Evolutionary conservation across 2,329 filamentous ascomycete species (phyloP).

Genomic region (Rhytidhysteron rufulum): DNA sequence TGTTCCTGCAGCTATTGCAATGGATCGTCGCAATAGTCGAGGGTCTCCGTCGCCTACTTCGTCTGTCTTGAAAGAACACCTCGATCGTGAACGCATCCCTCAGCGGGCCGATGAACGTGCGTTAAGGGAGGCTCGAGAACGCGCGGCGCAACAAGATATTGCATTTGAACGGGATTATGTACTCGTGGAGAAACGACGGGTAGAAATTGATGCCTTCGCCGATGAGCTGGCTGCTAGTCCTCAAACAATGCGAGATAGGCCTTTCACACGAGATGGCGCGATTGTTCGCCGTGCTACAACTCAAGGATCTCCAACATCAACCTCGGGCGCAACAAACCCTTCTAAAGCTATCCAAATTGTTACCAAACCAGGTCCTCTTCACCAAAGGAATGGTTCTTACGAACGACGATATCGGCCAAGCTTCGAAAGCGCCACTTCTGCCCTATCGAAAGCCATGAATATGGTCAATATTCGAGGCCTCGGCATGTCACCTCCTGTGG

Average conservation of each 20-base stretch:
- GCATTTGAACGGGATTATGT: slow-evolving; percentile 93
- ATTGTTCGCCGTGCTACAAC: slow-evolving; percentile 75
- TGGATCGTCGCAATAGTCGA: slow-evolving; percentile 61
- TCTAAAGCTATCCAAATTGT: slow-evolving; percentile 74
- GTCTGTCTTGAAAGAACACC: slow-evolving; percentile 47
- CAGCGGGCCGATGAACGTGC: slow-evolving; percentile 35
- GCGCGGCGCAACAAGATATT: slow-evolving; percentile 80
- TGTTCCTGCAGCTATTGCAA: slow-evolving; percentile 36
- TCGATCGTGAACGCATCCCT: slow-evolving; percentile 41
- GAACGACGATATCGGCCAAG: slow-evolving; percentile 72
- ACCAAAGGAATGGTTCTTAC: slow-evolving; percentile 75
- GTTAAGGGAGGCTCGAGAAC: slow-evolving; percentile 51
- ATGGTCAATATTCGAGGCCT: slow-evolving; percentile 80
- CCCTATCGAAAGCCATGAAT: slow-evolving; percentile 91
- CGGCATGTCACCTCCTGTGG: slow-evolving; percentile 61
- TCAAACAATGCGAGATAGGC: slow-evolving; percentile 46
- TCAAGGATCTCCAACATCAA: slow-evolving; percentile 66
- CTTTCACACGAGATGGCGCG: slow-evolving; percentile 54
- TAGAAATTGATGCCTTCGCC: slow-evolving; percentile 95
- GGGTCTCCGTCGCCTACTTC: slow-evolving; percentile 40
- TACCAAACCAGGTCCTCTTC: slow-evolving; percentile 59
- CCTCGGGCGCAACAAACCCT: slow-evolving; percentile 65
- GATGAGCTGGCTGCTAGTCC: slow-evolving; percentile 89
- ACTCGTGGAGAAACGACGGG: slow-evolving; percentile 87
- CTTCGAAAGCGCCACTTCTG: slow-evolving; percentile 77